Evolutionary conservation across 2,329 filamentous ascomycete genomes (phyloP), one percentile per base, ranked within the genome.

Genomic region (Cylindrodendrum hubeiense): DNA sequence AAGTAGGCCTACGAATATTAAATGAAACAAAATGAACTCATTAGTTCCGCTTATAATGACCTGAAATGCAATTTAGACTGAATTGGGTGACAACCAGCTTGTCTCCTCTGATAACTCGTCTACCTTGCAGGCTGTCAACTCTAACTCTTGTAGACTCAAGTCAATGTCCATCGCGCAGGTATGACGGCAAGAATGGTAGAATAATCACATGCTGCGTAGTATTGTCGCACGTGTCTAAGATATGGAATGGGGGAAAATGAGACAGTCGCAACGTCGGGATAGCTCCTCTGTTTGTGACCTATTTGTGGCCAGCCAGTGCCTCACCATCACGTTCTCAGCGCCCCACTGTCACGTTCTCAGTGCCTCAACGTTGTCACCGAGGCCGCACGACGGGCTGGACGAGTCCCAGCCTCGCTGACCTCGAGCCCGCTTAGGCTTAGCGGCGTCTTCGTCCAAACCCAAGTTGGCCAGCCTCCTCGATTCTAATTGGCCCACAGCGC

Each of bases 401-500:
- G 17, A 26, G 28, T 30, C 61, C 50, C 43, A 60, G 33, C 44
- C 50, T 41, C 22, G 21, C 19, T 53, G 51, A 62, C 65, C 65
- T 71, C 5, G 15, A 15, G 8, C 51, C 61, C 19, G 26, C 17
- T 53, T 19, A 15, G 55, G 61, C 50, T 62, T 71, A 72, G 71
- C 63, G 33, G 9, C 19, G 47, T 49, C 37, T 58, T 22, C 34
- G 43, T 44, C 39, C 19, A 24, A 17, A 54, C 37, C 54, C 51
- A 21, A 22, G 30, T 39, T 49, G 46, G 53, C 58, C 62, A 65
- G 62, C 63, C 62, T 57, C 57, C 33, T 22, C 24, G 24, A 22
- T 65, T 60, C 47, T 50, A 26, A 63, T 67, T 69, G 56, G 64
- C 49, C 12, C 15, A 15, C 37, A 49, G 12, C 43, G n/a, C 26